Conservation (phyloP, 1,284 basidiomycete genomes). For the Moesziomyces globuligerus region DNA sequence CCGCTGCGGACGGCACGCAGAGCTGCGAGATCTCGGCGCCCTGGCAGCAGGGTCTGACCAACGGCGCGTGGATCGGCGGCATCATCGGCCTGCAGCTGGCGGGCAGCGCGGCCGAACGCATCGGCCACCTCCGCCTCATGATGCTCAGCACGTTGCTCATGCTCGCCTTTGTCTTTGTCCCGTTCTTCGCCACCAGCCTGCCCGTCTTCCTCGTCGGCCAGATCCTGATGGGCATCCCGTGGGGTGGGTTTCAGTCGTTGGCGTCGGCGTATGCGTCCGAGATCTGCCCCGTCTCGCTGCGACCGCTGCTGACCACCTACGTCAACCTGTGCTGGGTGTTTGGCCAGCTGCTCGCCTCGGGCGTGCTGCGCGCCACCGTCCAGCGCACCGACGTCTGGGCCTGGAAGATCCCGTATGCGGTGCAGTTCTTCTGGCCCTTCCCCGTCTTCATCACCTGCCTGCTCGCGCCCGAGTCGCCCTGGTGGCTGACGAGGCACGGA, state of each 20-base stretch:
- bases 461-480: slow-evolving; percentile 68
- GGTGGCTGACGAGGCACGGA: slow-evolving; percentile 70
- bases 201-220: slow-evolving; percentile 67
- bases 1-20: slow-evolving; percentile 48
- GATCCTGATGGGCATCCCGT: slow-evolving; percentile 68
- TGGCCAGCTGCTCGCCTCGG: slow-evolving; percentile 68
- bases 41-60: slow-evolving; percentile 69
- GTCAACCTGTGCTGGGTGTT: slow-evolving; percentile 71
- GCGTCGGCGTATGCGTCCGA: slow-evolving; percentile 71
- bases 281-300: slow-evolving; percentile 70
- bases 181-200: slow-evolving; percentile 68
- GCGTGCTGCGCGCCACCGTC: slow-evolving; percentile 68
- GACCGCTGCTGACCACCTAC: slow-evolving; percentile 70
- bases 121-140: slow-evolving; percentile 38
- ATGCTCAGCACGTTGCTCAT: slow-evolving; percentile 61
- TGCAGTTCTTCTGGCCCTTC: slow-evolving; percentile 69
- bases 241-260: slow-evolving; percentile 70
- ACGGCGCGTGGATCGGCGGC: slow-evolving; percentile 38
- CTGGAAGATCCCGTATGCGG: slow-evolving; percentile 68
- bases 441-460: slow-evolving; percentile 62
- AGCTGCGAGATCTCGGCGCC: slow-evolving; percentile 69
- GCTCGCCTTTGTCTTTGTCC: slow-evolving; percentile 56
- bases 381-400: slow-evolving; percentile 63
- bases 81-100: slow-evolving; percentile 49
- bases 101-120: slow-evolving; percentile 34